These are phyloP conservation scores for Auricularia cornea DNA, from an alignment of 768 basidiomycete genomes.

Conservation along the genomic window DNA sequence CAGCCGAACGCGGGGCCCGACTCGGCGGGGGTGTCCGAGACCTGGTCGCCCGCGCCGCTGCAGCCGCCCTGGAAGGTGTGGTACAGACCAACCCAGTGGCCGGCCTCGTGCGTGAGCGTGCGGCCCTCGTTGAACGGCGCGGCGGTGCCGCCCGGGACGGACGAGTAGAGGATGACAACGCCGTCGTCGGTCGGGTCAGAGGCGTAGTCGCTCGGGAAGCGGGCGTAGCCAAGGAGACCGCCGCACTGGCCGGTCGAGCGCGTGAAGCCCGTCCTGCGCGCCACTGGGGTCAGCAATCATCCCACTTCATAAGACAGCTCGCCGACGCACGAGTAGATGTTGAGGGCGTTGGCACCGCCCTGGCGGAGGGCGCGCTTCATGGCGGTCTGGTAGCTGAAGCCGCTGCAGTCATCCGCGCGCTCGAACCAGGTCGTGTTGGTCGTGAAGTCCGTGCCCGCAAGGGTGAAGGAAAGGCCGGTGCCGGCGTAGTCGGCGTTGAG, in stretches of 20 bases:
- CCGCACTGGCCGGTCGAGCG: constrained; percentile 31
- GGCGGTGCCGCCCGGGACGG: constrained; percentile 33
- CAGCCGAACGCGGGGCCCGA: constrained; percentile 26
- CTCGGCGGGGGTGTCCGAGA: constrained; percentile 23
- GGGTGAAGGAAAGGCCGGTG: constrained; percentile 31
- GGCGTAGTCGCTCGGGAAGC: constrained; percentile 39
- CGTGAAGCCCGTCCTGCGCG: neutral
- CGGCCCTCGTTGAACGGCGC: constrained; percentile 30
- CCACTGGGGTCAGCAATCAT: constrained; percentile 18
- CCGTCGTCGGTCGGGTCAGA: constrained; percentile 40
- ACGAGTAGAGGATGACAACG: constrained; percentile 28
- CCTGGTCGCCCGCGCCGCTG: constrained; percentile 29
- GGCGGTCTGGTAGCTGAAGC: constrained; percentile 26
- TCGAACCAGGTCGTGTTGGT: constrained; percentile 42
- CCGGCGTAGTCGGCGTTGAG: constrained; percentile 34
- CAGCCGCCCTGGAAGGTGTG: constrained; percentile 37
- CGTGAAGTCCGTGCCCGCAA: constrained; percentile 36
- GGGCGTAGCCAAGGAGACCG: constrained; percentile 46
- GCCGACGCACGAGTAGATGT: constrained; percentile 38
- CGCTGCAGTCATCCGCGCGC: constrained; percentile 26
- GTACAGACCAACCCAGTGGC: constrained; percentile 55
- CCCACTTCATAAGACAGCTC: constrained; percentile 24
- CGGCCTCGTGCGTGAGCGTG: constrained; percentile 48
- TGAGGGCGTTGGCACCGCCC: constrained; percentile 34
- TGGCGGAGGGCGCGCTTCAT: constrained; percentile 42